phyloP scores from a whole-genome alignment of 2,329 filamentous ascomycete genomes.

The Plenodomus tracheiphilus region DNA sequence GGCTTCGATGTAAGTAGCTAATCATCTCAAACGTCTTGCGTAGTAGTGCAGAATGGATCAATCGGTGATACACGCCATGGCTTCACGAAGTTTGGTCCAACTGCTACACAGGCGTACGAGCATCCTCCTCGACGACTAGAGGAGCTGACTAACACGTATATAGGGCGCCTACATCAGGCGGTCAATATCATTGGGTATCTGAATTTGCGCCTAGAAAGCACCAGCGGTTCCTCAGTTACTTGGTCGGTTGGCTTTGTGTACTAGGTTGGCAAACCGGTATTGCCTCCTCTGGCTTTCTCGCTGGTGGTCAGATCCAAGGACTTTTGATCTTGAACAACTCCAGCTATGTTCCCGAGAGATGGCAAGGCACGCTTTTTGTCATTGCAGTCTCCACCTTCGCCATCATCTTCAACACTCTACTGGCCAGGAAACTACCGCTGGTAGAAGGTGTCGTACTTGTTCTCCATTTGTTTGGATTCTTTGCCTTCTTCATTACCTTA shows the following conservation, averaged over 20 bases:
- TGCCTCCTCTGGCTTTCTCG: constrained; percentile 36
- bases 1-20: constrained; percentile 25
- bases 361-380: constrained; percentile 56
- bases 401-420: constrained; percentile 50
- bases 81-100: no score
- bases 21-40: no score
- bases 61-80: no score
- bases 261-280: constrained; percentile 47
- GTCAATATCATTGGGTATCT: constrained; percentile 36
- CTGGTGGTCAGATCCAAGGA: constrained; percentile 36
- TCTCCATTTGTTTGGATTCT: constrained; percentile 55
- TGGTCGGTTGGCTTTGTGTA: constrained; percentile 47
- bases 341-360: constrained; percentile 45
- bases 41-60: no score
- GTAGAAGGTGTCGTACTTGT: constrained; percentile 53
- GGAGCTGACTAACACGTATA: constrained; percentile 1
- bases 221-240: constrained; percentile 28
- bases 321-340: constrained; percentile 45
- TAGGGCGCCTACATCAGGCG: constrained; percentile 33
- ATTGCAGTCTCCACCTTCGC: constrained; percentile 48
- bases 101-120: no score
- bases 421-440: constrained; percentile 50
- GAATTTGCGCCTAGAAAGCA: constrained; percentile 29
- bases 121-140: no score
- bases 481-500: constrained; percentile 49